Percentiles rank a stretch among this genome's conserved stretches.
phyloP scores from a whole-genome alignment of 768 basidiomycete genomes.

The Wakefieldia striispora region DNA sequence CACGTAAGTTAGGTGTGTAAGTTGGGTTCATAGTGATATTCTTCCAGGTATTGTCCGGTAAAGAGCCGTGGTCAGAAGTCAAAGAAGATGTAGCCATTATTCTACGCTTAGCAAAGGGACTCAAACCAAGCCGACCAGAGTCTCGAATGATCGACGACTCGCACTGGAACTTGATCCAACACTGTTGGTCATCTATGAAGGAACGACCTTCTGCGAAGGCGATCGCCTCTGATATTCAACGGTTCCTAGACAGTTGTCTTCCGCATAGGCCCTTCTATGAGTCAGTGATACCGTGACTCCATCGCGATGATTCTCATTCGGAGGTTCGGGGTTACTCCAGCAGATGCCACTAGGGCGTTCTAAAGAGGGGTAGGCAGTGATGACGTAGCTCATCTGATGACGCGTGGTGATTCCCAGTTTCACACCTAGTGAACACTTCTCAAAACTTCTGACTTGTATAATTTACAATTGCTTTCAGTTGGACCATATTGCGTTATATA shows the following conservation, averaged over 20 bases:
- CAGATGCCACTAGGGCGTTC: too few species aligned
- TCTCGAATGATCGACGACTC: not conserved
- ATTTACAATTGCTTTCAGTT: too few species aligned
- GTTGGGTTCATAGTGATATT: not conserved
- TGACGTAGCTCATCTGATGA: too few species aligned
- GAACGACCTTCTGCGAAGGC: not conserved
- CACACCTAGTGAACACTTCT: too few species aligned
- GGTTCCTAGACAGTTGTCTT: not conserved
- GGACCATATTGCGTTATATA: too few species aligned
- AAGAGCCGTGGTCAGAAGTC: constrained; percentile 4
- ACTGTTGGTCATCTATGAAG: not conserved
- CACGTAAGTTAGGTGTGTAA: constrained; percentile 8
- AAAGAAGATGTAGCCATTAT: not conserved
- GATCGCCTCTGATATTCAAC: not conserved
- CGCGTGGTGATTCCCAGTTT: too few species aligned
- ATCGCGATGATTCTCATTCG: too few species aligned
- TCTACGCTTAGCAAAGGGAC: constrained; percentile 4
- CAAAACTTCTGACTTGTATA: too few species aligned
- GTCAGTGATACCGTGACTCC: too few species aligned
- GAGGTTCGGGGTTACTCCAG: too few species aligned
- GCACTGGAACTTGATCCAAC: constrained; percentile 1
- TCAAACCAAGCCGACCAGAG: not conserved
- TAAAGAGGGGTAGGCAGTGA: too few species aligned
- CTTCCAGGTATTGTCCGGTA: constrained; percentile 22
- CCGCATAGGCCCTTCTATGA: too few species aligned